phyloP scores from a whole-genome alignment of 495 filamentous ascomycete species.

The Bacidia gigantensis region DNA sequence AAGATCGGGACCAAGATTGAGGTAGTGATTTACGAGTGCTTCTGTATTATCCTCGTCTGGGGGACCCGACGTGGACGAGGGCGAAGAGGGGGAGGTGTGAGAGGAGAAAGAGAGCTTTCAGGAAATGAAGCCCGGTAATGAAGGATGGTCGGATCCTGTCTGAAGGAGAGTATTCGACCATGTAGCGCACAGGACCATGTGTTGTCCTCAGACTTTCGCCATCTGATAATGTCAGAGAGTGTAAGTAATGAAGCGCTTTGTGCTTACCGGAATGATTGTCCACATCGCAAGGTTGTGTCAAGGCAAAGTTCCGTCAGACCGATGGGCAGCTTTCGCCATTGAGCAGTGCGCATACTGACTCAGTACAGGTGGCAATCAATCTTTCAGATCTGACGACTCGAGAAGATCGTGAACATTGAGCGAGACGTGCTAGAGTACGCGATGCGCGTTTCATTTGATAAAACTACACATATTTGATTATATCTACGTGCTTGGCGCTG shows the following conservation, averaged over 20 bases:
- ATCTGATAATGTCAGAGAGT: slow-evolving; percentile 45
- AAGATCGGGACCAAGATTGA: slow-evolving; percentile 65
- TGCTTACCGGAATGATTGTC: slow-evolving; percentile 67
- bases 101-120: slow-evolving; percentile 17
- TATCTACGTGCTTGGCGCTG: background rate
- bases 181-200: slow-evolving; percentile 88
- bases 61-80: slow-evolving; percentile 14
- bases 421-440: background rate
- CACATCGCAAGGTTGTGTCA: slow-evolving; percentile 79
- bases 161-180: slow-evolving; percentile 70
- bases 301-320: slow-evolving; percentile 74
- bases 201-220: slow-evolving; percentile 63
- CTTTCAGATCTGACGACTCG: too few species aligned
- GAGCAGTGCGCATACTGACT: slow-evolving; percentile 27
- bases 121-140: slow-evolving; percentile 67
- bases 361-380: background rate
- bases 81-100: slow-evolving; percentile 25
- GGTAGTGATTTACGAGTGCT: slow-evolving; percentile 59
- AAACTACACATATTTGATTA: background rate
- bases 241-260: background rate
- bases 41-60: slow-evolving; percentile 46
- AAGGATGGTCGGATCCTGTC: slow-evolving; percentile 64
- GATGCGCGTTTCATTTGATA: background rate
- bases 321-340: slow-evolving; percentile 73
- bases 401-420: too few species aligned